Evolutionary conservation across 2,329 filamentous ascomycete species (phyloP), one percentile per base, ranked within the genome.

Genomic region (Thermoascus crustaceus): DNA sequence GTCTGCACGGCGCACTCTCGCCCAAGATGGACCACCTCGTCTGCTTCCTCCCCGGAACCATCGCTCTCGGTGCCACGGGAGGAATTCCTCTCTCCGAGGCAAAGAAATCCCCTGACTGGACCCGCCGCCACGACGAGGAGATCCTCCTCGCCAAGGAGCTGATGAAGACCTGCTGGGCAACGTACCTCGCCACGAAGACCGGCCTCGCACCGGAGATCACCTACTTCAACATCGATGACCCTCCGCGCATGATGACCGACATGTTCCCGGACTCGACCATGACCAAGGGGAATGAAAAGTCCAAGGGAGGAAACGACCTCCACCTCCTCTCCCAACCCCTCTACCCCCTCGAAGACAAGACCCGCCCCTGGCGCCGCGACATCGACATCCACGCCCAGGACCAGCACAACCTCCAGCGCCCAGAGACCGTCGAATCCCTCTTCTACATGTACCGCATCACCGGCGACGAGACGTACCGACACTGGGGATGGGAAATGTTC

Each of bases 401-500:
- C 58, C 68, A 73, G 34, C 91, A 96, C 65, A 98, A 98, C 55
- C 71, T 98, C 21, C 91, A 96, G 63, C 77, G 91, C 20, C 91
- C 91, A 0, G 91, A 98, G 67, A 95, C 91, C 0, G 80, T 95
- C n/a, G 91, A 98, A 66, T 88, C 80, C 40, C 67, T 98, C 42
- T 88, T 98, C 54, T 94, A 96, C 67, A 94, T 98, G 87, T 98
- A 89, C 83, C 81, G 91, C 43, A 94, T 98, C 59, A 98, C 91
- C 1, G 85, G 84, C 17, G 88, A 98, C 43, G 69, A 76, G 24
- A 81, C 78, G 46, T 98, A 98, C 62, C 77, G 91, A 17, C 79
- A 95, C 52, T 96, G 89, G 89, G 91, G 91, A 9, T 98, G 91
- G 91, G 82, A 94, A 49, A 96, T 98, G 80, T 98, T 98, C 67